Evolutionary conservation across 495 filamentous ascomycete species (phyloP).

Genomic region (Hyaloscypha variabilis): DNA sequence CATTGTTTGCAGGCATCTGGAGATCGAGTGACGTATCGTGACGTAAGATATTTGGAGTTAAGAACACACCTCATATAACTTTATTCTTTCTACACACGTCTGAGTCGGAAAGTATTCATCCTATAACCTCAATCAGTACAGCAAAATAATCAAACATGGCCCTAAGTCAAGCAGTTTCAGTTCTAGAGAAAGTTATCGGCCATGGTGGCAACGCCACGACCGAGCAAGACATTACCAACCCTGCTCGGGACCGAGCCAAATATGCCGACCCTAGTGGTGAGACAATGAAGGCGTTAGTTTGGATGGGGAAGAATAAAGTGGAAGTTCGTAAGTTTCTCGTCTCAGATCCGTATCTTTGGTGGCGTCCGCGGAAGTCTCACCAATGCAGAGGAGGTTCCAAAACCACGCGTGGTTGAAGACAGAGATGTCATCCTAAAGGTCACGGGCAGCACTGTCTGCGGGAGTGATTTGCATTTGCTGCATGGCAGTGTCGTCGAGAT

Average conservation of each 20-base stretch:
- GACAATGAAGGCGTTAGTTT: slow-evolving; percentile 73
- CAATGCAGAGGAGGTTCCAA: slow-evolving; percentile 42
- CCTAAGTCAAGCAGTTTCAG: slow-evolving; percentile 48
- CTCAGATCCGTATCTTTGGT: neutral
- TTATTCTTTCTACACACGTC: neutral
- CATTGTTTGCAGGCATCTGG: neutral
- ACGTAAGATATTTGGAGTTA: neutral
- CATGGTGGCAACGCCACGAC: slow-evolving; percentile 61
- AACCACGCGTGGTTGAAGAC: slow-evolving; percentile 71
- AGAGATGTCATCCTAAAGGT: slow-evolving; percentile 82
- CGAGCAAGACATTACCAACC: slow-evolving; percentile 58
- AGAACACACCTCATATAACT: neutral
- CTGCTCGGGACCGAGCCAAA: slow-evolving; percentile 39
- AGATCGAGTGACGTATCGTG: neutral
- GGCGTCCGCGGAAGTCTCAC: neutral
- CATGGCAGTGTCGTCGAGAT: slow-evolving; percentile 74
- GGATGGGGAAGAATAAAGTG: slow-evolving; percentile 73
- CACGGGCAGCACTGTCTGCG: slow-evolving; percentile 86
- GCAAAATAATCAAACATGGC: slow-evolving; percentile 14
- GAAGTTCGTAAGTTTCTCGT: slow-evolving; percentile 45
- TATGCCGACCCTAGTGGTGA: slow-evolving; percentile 46
- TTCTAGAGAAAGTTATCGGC: slow-evolving; percentile 66
- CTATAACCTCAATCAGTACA: neutral
- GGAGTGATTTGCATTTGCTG: slow-evolving; percentile 80
- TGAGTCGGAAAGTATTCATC: neutral